Evolutionary conservation across 202 grass and related monocot genomes (phyloP).

Genomic region (Musa balbisiana): DNA sequence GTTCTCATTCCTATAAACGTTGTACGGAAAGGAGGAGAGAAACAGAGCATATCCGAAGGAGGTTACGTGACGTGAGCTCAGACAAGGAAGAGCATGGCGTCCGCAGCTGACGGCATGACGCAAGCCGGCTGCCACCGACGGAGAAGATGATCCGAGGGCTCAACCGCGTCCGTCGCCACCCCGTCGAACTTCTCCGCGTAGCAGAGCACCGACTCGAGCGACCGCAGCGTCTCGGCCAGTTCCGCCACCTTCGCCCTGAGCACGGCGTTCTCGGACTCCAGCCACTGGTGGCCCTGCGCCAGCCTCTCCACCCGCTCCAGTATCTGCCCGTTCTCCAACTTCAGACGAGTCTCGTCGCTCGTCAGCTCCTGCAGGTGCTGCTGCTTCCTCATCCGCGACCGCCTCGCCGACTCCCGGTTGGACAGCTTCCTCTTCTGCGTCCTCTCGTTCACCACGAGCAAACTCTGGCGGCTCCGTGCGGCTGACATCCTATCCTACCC

Average conservation of each 20-base stretch:
- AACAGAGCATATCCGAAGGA: no score
- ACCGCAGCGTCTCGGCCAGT: slow-evolving; percentile 54
- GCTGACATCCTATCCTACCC: slow-evolving; percentile 14
- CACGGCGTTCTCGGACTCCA: slow-evolving; percentile 69
- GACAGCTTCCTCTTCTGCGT: slow-evolving; percentile 87
- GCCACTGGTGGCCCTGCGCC: slow-evolving; percentile 29
- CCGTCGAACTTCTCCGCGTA: slow-evolving; percentile 57
- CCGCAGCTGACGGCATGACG: slow-evolving; percentile 31
- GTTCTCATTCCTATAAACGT: no score
- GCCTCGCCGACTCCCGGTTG: slow-evolving; percentile 79
- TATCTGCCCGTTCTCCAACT: slow-evolving; percentile 55
- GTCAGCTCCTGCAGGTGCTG: slow-evolving; percentile 77
- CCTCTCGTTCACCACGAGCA: slow-evolving; percentile 32
- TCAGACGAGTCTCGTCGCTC: slow-evolving; percentile 51
- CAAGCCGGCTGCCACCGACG: slow-evolving; percentile 56
- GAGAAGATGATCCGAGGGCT: slow-evolving; percentile 55
- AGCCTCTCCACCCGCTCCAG: slow-evolving; percentile 27
- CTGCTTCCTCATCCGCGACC: slow-evolving; percentile 86
- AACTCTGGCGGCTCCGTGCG: slow-evolving; percentile 32
- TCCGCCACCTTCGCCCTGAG: slow-evolving; percentile 55
- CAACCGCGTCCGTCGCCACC: slow-evolving; percentile 70
- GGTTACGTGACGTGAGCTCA: no score
- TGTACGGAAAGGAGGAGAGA: no score
- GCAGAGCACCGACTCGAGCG: slow-evolving; percentile 64
- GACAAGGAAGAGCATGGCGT: no score